Base-by-base conservation (phyloP, 164 flowering plant species). In the Brasenia schreberi region DNA sequence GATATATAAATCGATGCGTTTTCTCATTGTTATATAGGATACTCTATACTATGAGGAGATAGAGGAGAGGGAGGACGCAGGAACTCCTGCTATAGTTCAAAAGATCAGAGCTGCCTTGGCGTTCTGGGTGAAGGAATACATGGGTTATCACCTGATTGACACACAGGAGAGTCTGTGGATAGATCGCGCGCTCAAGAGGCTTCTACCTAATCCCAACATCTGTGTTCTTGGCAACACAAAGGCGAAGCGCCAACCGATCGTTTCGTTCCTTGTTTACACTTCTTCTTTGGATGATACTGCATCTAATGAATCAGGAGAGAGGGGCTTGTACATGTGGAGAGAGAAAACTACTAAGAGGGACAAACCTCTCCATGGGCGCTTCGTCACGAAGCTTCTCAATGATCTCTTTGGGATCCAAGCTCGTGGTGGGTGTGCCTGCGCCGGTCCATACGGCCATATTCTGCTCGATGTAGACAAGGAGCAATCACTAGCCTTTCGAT, bases 331-430 rank as follows among this genome's bases (percentile, higher is more conserved):
- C 72, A 64, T 82, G 73, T 80, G 84, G 87, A 68, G 64, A 60
- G 87, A 83, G 63, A 70, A 72, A 0, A 84, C 81, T 10, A 80
- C 68, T 69, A 71, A 33, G 66, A 80, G 61, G 60, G 89, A 69
- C 18, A 91, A 87, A 77, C 87, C 89, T 19, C 87, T 90, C 33
- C 84, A 86, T 68, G 91, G 96, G 0, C 78, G 84, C n/a, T 88
- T 92, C 58, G 87, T 87, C 2, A 85, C 92, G 6, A 80, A 82
- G 64, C 92, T 92, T 6, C 78, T 92, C 5, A 92, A 87, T 71
- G 96, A 90, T 69, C 77, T 90, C n/a, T 92, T 92, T 53, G 96
- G 98, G 14, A 81, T 92, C 66, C 95, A 90, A 49, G 88, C 93
- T 1, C 73, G 96, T 45, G 98, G 93, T 4, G 98, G 96, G 0